Evolutionary conservation across 1,284 basidiomycete genomes (phyloP).

Genomic region (Abortiporus biennis): DNA sequence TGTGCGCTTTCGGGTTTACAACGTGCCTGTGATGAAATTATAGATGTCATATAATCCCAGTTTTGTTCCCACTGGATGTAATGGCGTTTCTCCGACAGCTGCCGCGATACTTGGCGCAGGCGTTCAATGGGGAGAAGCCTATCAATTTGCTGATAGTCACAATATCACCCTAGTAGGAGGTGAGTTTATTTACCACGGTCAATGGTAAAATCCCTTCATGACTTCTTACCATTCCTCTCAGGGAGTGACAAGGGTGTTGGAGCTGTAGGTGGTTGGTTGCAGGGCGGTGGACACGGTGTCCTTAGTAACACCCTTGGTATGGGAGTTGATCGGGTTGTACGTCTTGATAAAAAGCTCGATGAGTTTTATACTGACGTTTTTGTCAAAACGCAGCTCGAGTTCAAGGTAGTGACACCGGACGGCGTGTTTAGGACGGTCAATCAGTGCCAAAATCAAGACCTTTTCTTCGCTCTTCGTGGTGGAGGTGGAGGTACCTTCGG

Average conservation of each 20-base stretch:
- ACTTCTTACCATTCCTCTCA: slow-evolving; percentile 25
- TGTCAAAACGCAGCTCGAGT: slow-evolving; percentile 36
- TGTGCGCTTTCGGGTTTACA: slow-evolving; percentile 16
- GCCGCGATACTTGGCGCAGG: slow-evolving; percentile 37
- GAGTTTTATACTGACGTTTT: too few relatives aligned
- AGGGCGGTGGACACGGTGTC: slow-evolving; percentile 38
- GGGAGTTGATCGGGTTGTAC: slow-evolving; percentile 23
- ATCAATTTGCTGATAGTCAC: slow-evolving; percentile 25
- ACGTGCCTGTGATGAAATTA: slow-evolving; percentile 10
- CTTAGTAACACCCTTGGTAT: slow-evolving; percentile 36
- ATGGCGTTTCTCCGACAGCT: slow-evolving; percentile 1
- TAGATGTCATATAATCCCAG: slow-evolving; percentile 15
- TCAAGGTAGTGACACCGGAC: slow-evolving; percentile 31
- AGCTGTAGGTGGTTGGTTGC: slow-evolving; percentile 32
- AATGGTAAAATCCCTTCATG: too few relatives aligned
- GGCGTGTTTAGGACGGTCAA: slow-evolving; percentile 32
- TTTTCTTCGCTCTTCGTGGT: slow-evolving; percentile 48
- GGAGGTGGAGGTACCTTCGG: slow-evolving; percentile 42
- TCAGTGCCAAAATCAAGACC: slow-evolving; percentile 27
- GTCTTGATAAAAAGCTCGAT: too few relatives aligned
- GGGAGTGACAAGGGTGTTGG: slow-evolving; percentile 28
- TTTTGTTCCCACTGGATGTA: neutral
- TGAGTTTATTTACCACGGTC: slow-evolving; percentile 25
- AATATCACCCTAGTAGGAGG: slow-evolving; percentile 21
- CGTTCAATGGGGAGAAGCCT: slow-evolving; percentile 39